These are phyloP conservation scores for Penicillium oxalicum DNA, from an alignment of 2,329 filamentous ascomycete genomes.

Conservation along the genomic window DNA sequence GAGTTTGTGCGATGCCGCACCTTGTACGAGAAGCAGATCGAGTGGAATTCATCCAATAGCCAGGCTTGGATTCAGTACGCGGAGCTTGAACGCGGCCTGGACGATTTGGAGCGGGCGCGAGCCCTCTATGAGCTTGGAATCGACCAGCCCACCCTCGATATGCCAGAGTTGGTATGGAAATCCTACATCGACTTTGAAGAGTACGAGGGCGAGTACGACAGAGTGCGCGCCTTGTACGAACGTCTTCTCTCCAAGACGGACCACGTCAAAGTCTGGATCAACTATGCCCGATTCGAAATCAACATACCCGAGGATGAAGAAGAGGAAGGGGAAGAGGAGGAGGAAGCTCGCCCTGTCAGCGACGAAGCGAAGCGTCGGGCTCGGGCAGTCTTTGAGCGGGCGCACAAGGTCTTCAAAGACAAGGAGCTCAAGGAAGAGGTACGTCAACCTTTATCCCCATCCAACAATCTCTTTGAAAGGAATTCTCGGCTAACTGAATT, in stretches of 20 bases:
- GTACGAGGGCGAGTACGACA: constrained; percentile 84
- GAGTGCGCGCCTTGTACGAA: constrained; percentile 78
- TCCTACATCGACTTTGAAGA: constrained; percentile 98
- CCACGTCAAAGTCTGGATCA: constrained; percentile 99
- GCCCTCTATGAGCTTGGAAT: constrained; percentile 92
- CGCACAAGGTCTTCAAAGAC: constrained; percentile 80
- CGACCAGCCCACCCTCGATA: constrained; percentile 75
- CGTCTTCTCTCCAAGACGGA: constrained; percentile 89
- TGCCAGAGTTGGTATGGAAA: constrained; percentile 98
- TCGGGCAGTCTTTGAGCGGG: constrained; percentile 76
- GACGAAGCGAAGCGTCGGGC: constrained; percentile 79
- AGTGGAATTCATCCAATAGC: constrained; percentile 84
- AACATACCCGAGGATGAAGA: constrained; percentile 73
- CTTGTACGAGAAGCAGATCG: constrained; percentile 87
- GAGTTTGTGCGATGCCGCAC: constrained; percentile 89
- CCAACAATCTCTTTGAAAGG: not conserved
- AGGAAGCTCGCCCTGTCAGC: constrained; percentile 59
- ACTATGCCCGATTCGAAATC: constrained; percentile 97
- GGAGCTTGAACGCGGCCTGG: constrained; percentile 82
- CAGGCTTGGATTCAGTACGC: constrained; percentile 97
- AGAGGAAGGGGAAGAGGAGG: constrained; percentile 58
- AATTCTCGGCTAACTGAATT: not conserved
- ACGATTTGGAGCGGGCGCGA: constrained; percentile 79
- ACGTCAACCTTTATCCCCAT: constrained; percentile 18
- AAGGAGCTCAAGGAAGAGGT: constrained; percentile 84